Base-by-base conservation (phyloP, 306 rosid genomes). In the Trifolium dubium region DNA sequence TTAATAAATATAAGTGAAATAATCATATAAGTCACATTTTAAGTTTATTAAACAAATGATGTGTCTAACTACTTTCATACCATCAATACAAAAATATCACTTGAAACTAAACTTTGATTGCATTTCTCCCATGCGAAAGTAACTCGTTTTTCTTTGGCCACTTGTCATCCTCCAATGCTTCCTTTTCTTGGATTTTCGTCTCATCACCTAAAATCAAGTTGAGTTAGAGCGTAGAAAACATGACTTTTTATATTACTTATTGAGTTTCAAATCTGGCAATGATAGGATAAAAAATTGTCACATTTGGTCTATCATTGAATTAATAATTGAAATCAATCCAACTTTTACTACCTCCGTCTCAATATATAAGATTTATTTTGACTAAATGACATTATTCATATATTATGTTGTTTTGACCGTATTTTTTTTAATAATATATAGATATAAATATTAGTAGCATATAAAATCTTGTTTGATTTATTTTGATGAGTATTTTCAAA, bases 131-230 rank as follows among this genome's bases (percentile, higher is more conserved):
- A 55, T 47, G 56, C 2, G 56, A 88, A 40, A 61, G 62, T 34
- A 11, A 5, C 50, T 37, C 0, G 55, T 67, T 58, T 75, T 67
- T 80, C 72, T 77, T 74, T 89, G 63, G 83, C 86, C 32, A 82
- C 34, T 89, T 2, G 86, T 89, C 73, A 58, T 79, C 79, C 97
- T 86, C 41, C 90, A 80, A 5, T 77, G 83, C 85, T 82, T 92
- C 10, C 83, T 46, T 82, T 79, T 86, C 78, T 64, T 77, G 18
- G 69, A 30, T 43, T 64, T 72, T 62, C 3, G 1, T 4, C 2
- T 67, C 66, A 39, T 32, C 83, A 62, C 79, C 93, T 85, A 77
- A 76, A 71, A 58, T 78, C 58, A 81, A 73, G 6, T 64, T 54
- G 17, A 10, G 6, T 71, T 49, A 56, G 35, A 30, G 7, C 55